Evolutionary conservation across 768 basidiomycete genomes (phyloP).

Genomic region (Boletus rubropictus): DNA sequence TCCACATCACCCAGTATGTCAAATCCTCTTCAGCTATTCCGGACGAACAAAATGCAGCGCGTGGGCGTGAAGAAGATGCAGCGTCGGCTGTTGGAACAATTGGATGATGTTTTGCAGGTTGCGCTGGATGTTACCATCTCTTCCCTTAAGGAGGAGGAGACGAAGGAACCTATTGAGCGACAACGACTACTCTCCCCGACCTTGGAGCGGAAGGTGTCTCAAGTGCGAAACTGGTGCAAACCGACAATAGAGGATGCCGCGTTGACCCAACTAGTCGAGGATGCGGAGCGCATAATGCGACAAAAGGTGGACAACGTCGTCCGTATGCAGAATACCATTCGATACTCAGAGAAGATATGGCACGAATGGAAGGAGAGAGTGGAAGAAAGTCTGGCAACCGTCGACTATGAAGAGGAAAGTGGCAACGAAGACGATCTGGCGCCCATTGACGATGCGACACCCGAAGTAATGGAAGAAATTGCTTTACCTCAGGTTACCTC

Average conservation of each 20-base stretch:
- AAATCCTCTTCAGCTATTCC: constrained; percentile 74
- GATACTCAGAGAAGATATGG: constrained; percentile 95
- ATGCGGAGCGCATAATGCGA: constrained; percentile 83
- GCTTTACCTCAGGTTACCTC: constrained; percentile 6
- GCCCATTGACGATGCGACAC: constrained; percentile 23
- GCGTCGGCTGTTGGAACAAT: constrained; percentile 73
- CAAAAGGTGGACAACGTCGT: constrained; percentile 94
- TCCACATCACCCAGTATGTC: constrained; percentile 65
- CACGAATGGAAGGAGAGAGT: constrained; percentile 95
- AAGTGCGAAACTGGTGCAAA: constrained; percentile 80
- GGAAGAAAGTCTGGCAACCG: constrained; percentile 54
- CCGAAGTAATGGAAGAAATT: constrained; percentile 21
- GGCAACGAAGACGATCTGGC: constrained; percentile 40
- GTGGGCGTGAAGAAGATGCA: constrained; percentile 78
- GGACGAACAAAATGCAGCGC: constrained; percentile 70
- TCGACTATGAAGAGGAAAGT: constrained; percentile 51
- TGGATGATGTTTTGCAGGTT: constrained; percentile 79
- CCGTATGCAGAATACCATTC: constrained; percentile 93
- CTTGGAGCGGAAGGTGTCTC: constrained; percentile 82
- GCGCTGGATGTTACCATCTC: constrained; percentile 82
- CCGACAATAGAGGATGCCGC: constrained; percentile 84
- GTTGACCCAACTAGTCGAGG: constrained; percentile 73
- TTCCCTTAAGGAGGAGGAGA: constrained; percentile 85
- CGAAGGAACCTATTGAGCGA: constrained; percentile 85
- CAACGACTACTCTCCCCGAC: constrained; percentile 85